Evolutionary conservation across 257 asterid genomes (phyloP).

Genomic region (Solanum peruvianum): DNA sequence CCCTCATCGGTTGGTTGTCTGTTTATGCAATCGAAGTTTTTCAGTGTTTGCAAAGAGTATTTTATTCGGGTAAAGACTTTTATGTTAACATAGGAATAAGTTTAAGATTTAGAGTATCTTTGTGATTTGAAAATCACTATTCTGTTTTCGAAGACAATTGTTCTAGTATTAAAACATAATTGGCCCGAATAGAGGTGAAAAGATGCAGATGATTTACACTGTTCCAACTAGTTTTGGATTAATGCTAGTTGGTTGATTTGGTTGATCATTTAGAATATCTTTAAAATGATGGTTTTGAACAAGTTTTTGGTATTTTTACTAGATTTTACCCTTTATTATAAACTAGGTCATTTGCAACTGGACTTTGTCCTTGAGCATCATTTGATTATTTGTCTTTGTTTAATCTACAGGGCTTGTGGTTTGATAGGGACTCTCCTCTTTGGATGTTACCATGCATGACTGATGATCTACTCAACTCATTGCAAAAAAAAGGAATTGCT

Average conservation of each 20-base stretch:
- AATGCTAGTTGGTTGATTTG: background rate
- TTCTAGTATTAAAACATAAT: background rate
- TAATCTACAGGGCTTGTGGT: constrained; percentile 71
- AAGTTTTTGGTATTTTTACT: background rate
- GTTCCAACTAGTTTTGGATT: background rate
- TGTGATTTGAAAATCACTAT: background rate
- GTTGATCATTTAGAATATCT: background rate
- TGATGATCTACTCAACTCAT: constrained; percentile 43
- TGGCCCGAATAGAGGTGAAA: background rate
- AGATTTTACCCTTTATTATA: background rate
- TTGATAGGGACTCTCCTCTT: constrained; percentile 47
- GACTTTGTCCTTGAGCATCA: background rate
- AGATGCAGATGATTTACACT: background rate
- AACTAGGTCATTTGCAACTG: background rate
- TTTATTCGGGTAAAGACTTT: background rate
- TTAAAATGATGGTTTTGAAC: background rate
- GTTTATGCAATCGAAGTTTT: background rate
- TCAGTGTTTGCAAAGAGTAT: background rate
- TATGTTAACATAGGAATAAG: background rate
- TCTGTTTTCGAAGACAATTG: background rate
- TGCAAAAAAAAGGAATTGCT: constrained; percentile 49
- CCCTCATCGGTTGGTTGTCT: background rate
- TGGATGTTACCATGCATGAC: constrained; percentile 95
- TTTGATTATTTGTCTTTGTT: background rate
- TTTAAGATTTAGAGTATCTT: background rate